Base-by-base conservation (phyloP, 805 yeast genomes). In the Starmerella kuoi region DNA sequence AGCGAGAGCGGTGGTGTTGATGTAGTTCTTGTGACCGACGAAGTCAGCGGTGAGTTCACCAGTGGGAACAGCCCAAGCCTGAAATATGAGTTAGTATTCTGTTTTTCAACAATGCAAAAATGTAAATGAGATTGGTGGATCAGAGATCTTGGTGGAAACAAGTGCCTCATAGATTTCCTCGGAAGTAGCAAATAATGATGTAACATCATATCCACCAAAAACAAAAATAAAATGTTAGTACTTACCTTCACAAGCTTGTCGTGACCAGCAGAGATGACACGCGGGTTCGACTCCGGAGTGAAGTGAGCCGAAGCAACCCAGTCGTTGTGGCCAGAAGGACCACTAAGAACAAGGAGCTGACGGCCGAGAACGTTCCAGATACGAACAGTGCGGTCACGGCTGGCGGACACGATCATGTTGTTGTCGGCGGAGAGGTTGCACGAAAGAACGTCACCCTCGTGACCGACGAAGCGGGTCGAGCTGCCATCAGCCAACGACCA, bases 1-100 rank as follows among this genome's bases (percentile, higher is more conserved):
- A 56, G 99, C 86, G 67, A 91, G 79, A 65, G 95, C 85, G 74
- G 91, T 78, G 67, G 93, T 73, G 66, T 94, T 83, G 61, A 91
- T 81, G 91, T 87, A 87, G 73, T 95, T 95, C 70, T 91, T 85
- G 94, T 91, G 99, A 67, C 98, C 99, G 63, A 85, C 76, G 78
- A 82, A 83, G 74, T 91, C 97, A 66, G 96, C 94, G 67, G 79
- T 77, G 64, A 85, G 76, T 62, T 76, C 68, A 78, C 77, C 79
- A 68, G 78, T 78, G 64, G 70, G 67, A 66, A 86, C 75, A 71
- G 86, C 93, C 97, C 97, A 91, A 54, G 94, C 78, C 97, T 88
- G 49, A 41, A 66, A 28, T 18, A 32, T 38, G 18, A 36, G 64
- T 50, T 55, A 53, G 60, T 56, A 48, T 40, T 37, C 37, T 49